Base-by-base conservation (phyloP, 148 eudicot species). In the Rhododendron williamsianum region DNA sequence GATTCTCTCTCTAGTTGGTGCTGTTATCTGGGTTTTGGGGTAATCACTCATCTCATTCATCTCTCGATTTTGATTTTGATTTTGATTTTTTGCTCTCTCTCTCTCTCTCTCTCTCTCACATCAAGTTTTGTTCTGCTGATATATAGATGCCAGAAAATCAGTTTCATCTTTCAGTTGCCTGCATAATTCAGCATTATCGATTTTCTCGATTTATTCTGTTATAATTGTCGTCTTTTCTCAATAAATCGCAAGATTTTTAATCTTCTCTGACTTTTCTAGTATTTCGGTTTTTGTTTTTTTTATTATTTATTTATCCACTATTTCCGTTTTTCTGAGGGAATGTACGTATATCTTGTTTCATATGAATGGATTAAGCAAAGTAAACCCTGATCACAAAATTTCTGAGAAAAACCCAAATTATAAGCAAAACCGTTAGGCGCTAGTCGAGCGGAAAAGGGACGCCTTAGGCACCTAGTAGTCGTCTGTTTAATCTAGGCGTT, bases 21-120 rank as follows among this genome's bases (percentile, higher is more conserved):
- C 74, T 69, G 78, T 90, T 46, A 69, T 92, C 33, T 92, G 92
- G 94, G n/a, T 89, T 80, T 79, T 90, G 0, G 94, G 92, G 93
- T 91, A 86, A 56, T 41, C 78, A 74, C 58, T 8, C 35, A 16
- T 38, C 16, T 48, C 54, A 1, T 46, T 21, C 4, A 71, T 25
- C 71, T 65, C 21, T 35, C 36, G 21, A 82, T 77, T 45, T 60
- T 19, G 10, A 19, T 19, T 16, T 8, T 10, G 35, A 33, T 60
- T 16, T 8, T 10, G 35, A 33, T 60, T 58, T 16, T 7, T n/a
- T 23, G 41, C 41, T 36, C 43, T 38, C 43, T 38, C 43, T 38
- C 43, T 38, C 43, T 41, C 43, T 41, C 43, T 25, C 13, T 41
- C 48, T 49, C 72, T 49, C 58, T 35, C 69, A 12, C 41, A 3